These are phyloP conservation scores for Mycena capillaripes DNA, from an alignment of 768 basidiomycete species.

Conservation along the genomic window DNA sequence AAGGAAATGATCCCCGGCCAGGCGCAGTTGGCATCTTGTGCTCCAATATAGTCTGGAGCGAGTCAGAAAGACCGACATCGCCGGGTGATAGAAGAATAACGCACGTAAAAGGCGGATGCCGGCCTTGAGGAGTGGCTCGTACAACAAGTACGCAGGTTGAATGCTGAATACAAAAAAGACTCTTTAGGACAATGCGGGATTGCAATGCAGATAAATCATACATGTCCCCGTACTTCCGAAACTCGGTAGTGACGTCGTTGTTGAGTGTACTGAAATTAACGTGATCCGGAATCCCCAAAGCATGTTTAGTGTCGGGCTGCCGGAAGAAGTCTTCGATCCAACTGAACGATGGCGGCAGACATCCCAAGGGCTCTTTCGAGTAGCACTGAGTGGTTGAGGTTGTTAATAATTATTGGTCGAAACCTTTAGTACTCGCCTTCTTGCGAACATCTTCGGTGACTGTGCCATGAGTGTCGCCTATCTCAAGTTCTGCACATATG, in stretches of 20 bases:
- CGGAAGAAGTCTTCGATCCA: constrained; percentile 41
- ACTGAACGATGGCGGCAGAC: constrained; percentile 24
- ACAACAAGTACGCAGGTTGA: constrained; percentile 39
- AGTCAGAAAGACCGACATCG: neutral
- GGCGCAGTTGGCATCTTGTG: constrained; percentile 46
- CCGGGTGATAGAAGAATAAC: neutral
- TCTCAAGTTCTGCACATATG: constrained; percentile 16
- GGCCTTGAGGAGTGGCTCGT: constrained; percentile 42
- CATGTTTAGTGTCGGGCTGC: constrained; percentile 26
- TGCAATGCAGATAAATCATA: constrained; percentile 7
- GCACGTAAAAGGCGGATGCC: constrained; percentile 47
- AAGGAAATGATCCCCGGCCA: constrained; percentile 25
- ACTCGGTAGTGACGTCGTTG: constrained; percentile 31
- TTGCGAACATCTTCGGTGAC: constrained; percentile 37
- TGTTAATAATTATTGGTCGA: no score
- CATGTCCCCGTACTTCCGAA: constrained; percentile 38
- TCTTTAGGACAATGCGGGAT: neutral
- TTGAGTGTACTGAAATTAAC: constrained; percentile 35
- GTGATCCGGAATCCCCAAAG: constrained; percentile 36
- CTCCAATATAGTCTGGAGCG: constrained; percentile 46
- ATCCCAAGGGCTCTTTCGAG: constrained; percentile 13
- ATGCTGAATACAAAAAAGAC: neutral
- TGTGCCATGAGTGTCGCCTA: constrained; percentile 35
- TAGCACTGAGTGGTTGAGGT: constrained; percentile 6
- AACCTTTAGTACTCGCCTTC: constrained; percentile 18